A percentile compares a stretch with the other conserved stretches of the same genome.
Conservation (phyloP, 1,284 basidiomycete genomes). For the Ceratorhiza oryzae-sativae region DNA sequence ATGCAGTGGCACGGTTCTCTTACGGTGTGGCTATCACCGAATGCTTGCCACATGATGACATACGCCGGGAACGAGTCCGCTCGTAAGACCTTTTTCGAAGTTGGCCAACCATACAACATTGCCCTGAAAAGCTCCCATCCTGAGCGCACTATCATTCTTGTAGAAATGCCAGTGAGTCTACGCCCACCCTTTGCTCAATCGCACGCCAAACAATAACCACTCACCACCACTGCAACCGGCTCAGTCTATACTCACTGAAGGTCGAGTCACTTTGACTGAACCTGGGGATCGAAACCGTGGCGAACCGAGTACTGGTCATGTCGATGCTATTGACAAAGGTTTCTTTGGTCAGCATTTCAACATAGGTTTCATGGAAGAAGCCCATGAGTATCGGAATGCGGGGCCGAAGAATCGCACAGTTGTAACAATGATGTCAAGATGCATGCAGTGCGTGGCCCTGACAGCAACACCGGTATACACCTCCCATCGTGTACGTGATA, state of each 20-base stretch:
- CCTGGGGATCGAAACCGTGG: neutral
- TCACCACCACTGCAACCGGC: neutral
- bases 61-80: neutral
- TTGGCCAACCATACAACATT: neutral
- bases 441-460: neutral
- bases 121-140: neutral
- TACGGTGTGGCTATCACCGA: neutral
- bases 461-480: constrained; percentile 10
- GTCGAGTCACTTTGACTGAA: neutral
- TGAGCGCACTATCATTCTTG: neutral
- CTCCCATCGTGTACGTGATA: neutral
- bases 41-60: neutral
- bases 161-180: constrained; percentile 9
- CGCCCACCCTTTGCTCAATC: neutral
- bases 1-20: neutral
- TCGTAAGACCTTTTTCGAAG: neutral
- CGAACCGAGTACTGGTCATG: neutral
- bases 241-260: neutral
- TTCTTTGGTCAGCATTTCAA: neutral
- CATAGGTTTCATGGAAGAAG: neutral
- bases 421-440: neutral
- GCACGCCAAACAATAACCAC: no score
- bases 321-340: neutral
- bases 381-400: neutral
- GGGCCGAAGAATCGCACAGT: neutral